Conservation (phyloP, 768 basidiomycete genomes). For the Lentinula detonsa region DNA sequence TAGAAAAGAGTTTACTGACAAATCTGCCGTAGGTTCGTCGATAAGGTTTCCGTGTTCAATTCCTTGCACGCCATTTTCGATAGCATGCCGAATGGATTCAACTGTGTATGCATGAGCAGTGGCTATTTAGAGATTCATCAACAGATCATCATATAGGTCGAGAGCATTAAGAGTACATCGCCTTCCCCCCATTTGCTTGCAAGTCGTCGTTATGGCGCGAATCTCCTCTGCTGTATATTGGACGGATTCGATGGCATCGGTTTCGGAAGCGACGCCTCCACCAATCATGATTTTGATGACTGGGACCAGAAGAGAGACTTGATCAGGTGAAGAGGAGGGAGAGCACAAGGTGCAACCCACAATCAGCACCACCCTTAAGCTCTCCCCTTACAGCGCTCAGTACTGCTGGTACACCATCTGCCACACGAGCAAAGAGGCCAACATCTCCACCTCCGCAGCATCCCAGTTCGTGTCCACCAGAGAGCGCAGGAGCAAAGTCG, state of each 20-base stretch:
- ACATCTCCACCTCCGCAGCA: slow-evolving; percentile 29
- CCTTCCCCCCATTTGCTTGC: slow-evolving; percentile 31
- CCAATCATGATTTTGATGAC: slow-evolving; percentile 34
- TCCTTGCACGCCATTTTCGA: slow-evolving; percentile 36
- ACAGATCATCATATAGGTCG: too few relatives aligned
- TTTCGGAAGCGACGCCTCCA: slow-evolving; percentile 35
- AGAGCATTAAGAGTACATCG: slow-evolving; percentile 13
- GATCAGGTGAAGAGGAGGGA: neutral
- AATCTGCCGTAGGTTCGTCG: slow-evolving; percentile 27
- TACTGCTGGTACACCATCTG: slow-evolving; percentile 31
- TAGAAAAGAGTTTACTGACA: slow-evolving; percentile 14
- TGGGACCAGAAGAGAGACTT: neutral
- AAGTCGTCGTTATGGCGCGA: slow-evolving; percentile 33
- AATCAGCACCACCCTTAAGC: slow-evolving; percentile 32
- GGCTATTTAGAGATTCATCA: slow-evolving; percentile 7
- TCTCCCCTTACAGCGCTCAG: slow-evolving; percentile 29
- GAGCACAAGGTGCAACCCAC: neutral
- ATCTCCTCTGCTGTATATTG: slow-evolving; percentile 39
- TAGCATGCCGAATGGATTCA: slow-evolving; percentile 36
- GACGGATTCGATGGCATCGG: slow-evolving; percentile 36
- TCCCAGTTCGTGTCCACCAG: slow-evolving; percentile 15
- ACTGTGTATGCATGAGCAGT: slow-evolving; percentile 29
- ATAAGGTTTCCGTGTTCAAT: slow-evolving; percentile 45
- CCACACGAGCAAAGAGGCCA: slow-evolving; percentile 22
- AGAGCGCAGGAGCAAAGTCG: slow-evolving; percentile 18